phyloP scores from a whole-genome alignment of 106 monocot species.

The Platanthera guangdongensis region DNA sequence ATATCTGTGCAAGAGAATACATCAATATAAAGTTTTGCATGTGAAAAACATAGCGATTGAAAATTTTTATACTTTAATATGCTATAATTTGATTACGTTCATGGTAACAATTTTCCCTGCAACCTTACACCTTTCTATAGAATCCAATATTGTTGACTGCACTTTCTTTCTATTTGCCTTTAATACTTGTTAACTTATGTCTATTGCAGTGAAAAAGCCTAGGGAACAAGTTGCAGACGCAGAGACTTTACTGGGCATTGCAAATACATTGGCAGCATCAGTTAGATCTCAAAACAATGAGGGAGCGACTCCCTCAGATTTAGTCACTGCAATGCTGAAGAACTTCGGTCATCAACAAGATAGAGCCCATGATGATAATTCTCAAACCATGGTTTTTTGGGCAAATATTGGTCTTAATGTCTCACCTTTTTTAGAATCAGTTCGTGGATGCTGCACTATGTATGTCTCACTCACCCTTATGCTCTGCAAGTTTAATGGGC shows the following conservation, averaged over 20 bases:
- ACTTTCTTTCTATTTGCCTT: neutral
- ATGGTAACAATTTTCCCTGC: no score
- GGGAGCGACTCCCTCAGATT: conserved; percentile 70
- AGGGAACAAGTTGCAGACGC: conserved; percentile 92
- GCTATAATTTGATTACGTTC: no score
- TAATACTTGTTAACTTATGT: neutral
- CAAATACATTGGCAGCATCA: conserved; percentile 42
- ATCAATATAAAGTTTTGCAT: no score
- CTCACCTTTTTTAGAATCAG: conserved; percentile 36
- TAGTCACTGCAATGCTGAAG: conserved; percentile 41
- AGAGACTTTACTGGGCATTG: conserved; percentile 64
- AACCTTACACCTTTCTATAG: neutral
- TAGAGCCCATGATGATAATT: conserved; percentile 1
- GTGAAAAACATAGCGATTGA: no score
- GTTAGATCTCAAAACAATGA: conserved; percentile 44
- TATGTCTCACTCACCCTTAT: conserved; percentile 15
- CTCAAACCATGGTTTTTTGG: conserved; percentile 30
- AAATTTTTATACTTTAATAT: no score
- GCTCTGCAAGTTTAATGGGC: neutral
- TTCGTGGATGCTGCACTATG: conserved; percentile 71
- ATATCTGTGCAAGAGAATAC: no score
- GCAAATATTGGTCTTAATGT: conserved; percentile 37
- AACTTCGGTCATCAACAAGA: conserved; percentile 44
- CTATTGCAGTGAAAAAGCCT: conserved; percentile 57
- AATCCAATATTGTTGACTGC: neutral